phyloP scores from a whole-genome alignment of 2,329 filamentous ascomycete species.

The Exophiala aquamarina region DNA sequence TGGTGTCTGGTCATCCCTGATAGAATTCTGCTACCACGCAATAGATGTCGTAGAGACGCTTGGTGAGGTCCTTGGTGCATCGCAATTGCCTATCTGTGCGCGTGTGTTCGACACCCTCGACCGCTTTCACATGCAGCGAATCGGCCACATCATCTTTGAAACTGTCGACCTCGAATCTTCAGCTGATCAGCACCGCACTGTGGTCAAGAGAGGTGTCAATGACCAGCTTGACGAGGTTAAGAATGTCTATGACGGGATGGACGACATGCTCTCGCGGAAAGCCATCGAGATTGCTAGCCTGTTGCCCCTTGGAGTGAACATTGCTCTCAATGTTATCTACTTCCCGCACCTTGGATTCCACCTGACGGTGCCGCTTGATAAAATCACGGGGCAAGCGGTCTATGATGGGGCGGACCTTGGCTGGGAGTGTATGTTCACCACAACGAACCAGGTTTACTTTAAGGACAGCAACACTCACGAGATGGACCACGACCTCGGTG shows the following conservation, averaged over 20 bases:
- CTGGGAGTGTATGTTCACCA: constrained; percentile 79
- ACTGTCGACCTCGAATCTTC: constrained; percentile 46
- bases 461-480: constrained; percentile 81
- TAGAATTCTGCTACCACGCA: constrained; percentile 69
- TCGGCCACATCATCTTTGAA: constrained; percentile 70
- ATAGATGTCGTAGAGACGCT: constrained; percentile 69
- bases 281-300: constrained; percentile 62
- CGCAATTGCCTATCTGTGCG: constrained; percentile 27
- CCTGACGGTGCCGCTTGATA: constrained; percentile 68
- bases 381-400: constrained; percentile 56
- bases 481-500: constrained; percentile 78
- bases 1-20: constrained; percentile 72
- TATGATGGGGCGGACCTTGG: constrained; percentile 65
- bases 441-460: constrained; percentile 73
- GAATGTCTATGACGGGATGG: constrained; percentile 73
- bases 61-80: constrained; percentile 55
- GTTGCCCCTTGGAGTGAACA: constrained; percentile 58
- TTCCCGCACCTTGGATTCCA: constrained; percentile 91
- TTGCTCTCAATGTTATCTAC: constrained; percentile 75
- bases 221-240: constrained; percentile 75
- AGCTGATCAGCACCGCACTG: constrained; percentile 67
- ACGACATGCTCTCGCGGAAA: constrained; percentile 68
- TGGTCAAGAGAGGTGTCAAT: constrained; percentile 72
- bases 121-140: constrained; percentile 56
- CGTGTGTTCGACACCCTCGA: constrained; percentile 63